Conservation (phyloP, 2,329 filamentous ascomycete genomes). For the Trichoderma semiorbis region DNA sequence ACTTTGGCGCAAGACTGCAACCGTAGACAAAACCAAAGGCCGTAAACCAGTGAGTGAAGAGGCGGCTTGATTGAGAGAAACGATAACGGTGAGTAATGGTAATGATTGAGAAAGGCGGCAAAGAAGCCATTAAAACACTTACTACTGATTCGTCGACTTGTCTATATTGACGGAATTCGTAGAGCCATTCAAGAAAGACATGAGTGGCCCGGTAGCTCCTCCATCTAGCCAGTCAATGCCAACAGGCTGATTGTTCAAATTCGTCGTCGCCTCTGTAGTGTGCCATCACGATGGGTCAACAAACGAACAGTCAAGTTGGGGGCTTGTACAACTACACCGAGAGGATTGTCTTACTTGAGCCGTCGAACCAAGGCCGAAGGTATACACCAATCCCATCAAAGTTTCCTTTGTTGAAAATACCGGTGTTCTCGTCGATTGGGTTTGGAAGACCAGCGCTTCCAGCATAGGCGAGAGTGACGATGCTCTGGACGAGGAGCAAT, state of each 20-base stretch:
- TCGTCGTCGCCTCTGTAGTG: slow-evolving; percentile 26
- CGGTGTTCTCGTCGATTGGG: slow-evolving; percentile 23
- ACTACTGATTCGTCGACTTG: slow-evolving; percentile 31
- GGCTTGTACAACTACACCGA: background rate
- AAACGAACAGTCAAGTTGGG: background rate
- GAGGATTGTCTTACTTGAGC: slow-evolving; percentile 23
- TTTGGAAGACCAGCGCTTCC: slow-evolving; percentile 23
- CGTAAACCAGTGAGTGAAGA: slow-evolving; percentile 31
- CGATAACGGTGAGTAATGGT: background rate
- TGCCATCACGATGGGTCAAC: background rate
- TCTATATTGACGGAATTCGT: slow-evolving; percentile 22
- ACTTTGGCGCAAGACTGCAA: slow-evolving; percentile 24
- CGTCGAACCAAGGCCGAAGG: slow-evolving; percentile 32
- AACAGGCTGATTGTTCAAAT: slow-evolving; percentile 27
- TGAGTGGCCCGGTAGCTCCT: slow-evolving; percentile 27
- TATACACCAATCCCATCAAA: slow-evolving; percentile 25
- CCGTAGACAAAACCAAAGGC: slow-evolving; percentile 29
- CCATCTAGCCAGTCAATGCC: slow-evolving; percentile 31
- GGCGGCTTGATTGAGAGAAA: slow-evolving; percentile 20
- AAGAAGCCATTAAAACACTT: slow-evolving; percentile 15
- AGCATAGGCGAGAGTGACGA: slow-evolving; percentile 30
- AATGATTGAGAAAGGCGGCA: background rate
- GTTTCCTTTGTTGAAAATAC: slow-evolving; percentile 29
- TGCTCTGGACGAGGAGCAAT: slow-evolving; percentile 28
- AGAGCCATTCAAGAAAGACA: slow-evolving; percentile 26